Conservation (phyloP, 2,329 filamentous ascomycete species). For the Xylariaceae sp. region DNA sequence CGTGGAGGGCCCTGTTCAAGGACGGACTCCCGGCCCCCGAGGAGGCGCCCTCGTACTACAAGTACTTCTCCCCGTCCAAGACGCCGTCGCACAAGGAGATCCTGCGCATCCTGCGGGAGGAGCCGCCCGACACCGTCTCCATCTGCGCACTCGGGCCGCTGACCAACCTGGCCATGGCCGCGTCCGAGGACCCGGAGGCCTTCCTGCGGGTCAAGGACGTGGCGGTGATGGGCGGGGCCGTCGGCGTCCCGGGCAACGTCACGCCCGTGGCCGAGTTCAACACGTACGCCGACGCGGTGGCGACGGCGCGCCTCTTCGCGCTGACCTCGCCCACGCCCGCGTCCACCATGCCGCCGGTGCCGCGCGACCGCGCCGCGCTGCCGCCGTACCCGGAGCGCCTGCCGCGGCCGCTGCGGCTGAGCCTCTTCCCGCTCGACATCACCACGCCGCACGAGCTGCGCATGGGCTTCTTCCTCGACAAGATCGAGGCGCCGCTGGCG, state of each 20-base stretch:
- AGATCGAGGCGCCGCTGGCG: constrained; percentile 46
- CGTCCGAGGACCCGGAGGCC: constrained; percentile 78
- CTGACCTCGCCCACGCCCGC: constrained; percentile 66
- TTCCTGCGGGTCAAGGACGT: constrained; percentile 87
- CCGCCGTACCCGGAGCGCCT: constrained; percentile 57
- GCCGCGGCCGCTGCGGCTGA: constrained; percentile 56
- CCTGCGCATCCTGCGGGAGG: constrained; percentile 73
- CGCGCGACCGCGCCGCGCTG: constrained; percentile 41
- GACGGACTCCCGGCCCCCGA: constrained; percentile 21
- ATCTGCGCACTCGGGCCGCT: constrained; percentile 84
- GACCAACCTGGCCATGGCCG: constrained; percentile 88
- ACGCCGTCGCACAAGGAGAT: constrained; percentile 76
- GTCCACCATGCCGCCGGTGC: constrained; percentile 71
- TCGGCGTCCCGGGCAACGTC: constrained; percentile 74
- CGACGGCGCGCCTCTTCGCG: constrained; percentile 69
- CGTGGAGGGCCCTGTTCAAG: constrained; percentile 64
- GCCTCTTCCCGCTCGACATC: constrained; percentile 69
- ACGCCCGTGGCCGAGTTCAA: constrained; percentile 91
- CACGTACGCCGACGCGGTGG: constrained; percentile 78
- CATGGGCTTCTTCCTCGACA: constrained; percentile 49
- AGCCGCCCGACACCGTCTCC: constrained; percentile 77
- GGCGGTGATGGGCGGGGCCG: constrained; percentile 88
- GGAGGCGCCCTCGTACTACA: constrained; percentile 38
- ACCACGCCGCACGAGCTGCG: constrained; percentile 63
- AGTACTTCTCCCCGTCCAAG: constrained; percentile 69